Evolutionary conservation across 2,329 filamentous ascomycete genomes (phyloP).

Genomic region (Pseudopyricularia javanii): DNA sequence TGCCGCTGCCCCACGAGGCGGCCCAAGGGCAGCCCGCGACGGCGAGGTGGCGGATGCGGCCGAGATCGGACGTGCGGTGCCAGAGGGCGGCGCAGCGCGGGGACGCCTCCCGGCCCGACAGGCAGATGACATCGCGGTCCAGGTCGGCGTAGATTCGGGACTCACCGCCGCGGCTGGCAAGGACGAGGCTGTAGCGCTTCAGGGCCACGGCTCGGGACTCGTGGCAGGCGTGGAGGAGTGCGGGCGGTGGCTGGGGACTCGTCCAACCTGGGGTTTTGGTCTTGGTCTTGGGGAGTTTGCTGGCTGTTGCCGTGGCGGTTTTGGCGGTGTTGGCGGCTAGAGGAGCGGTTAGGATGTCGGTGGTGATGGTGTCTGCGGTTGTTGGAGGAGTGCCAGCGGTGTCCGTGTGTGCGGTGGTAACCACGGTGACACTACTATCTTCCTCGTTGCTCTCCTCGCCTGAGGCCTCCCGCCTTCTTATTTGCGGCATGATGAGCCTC

Average conservation of each 20-base stretch:
- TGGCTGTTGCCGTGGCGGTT: background rate
- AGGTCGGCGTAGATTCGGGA: constrained; percentile 3
- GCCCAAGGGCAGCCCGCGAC: constrained; percentile 1
- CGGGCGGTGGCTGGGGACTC: background rate
- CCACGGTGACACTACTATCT: background rate
- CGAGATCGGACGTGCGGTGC: background rate
- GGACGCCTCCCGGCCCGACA: background rate
- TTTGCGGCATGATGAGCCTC: background rate
- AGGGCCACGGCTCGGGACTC: constrained; percentile 4
- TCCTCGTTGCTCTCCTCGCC: background rate
- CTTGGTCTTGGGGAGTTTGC: background rate
- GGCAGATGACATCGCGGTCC: constrained; percentile 1
- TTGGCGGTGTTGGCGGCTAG: background rate
- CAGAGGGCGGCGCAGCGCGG: constrained; percentile 1
- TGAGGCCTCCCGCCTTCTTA: background rate
- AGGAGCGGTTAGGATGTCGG: background rate
- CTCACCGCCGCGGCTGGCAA: background rate
- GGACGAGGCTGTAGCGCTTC: background rate
- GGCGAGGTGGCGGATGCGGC: constrained; percentile 1
- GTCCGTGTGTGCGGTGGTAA: background rate
- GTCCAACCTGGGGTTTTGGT: constrained; percentile 1
- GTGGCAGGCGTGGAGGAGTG: constrained; percentile 3
- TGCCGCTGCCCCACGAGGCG: constrained; percentile 2
- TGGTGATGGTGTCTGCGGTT: background rate
- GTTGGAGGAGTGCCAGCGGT: background rate